Percentiles rank a stretch among this genome's conserved stretches.
Evolutionary conservation across 2,329 filamentous ascomycete species (phyloP).

Genomic region (Alternaria ventricosa): DNA sequence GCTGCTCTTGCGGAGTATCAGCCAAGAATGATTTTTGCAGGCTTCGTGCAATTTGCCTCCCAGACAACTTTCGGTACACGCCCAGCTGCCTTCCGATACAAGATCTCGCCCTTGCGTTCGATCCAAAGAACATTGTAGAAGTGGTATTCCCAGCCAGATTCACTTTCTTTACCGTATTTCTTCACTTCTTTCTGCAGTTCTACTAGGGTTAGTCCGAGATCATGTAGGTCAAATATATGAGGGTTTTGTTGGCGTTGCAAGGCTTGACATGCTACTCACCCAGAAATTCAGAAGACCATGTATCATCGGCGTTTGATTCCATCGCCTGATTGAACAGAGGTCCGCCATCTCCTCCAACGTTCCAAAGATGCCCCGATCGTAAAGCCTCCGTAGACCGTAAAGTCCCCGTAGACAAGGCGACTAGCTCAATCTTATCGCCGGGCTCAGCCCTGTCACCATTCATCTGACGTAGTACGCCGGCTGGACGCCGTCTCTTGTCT

Average conservation of each 20-base stretch:
- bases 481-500: background rate
- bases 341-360: background rate
- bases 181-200: background rate
- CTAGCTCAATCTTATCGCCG: background rate
- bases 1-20: background rate
- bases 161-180: background rate
- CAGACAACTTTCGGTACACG: background rate
- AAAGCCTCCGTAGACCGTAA: background rate
- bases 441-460: background rate
- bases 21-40: background rate
- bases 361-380: background rate
- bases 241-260: too few relatives aligned
- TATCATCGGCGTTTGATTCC: accelerated
- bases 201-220: too few relatives aligned
- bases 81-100: background rate
- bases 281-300: background rate
- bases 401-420: background rate
- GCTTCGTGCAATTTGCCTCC: background rate
- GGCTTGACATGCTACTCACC: background rate
- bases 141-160: background rate
- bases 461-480: background rate
- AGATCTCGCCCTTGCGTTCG: background rate
- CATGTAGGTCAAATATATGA: too few relatives aligned
- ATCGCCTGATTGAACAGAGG: background rate
- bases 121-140: background rate